Percentiles rank a stretch among this genome's conserved stretches.
These are phyloP conservation scores for Arthrinium phaeospermum DNA, from an alignment of 2,329 filamentous ascomycete genomes.

Conservation along the genomic window DNA sequence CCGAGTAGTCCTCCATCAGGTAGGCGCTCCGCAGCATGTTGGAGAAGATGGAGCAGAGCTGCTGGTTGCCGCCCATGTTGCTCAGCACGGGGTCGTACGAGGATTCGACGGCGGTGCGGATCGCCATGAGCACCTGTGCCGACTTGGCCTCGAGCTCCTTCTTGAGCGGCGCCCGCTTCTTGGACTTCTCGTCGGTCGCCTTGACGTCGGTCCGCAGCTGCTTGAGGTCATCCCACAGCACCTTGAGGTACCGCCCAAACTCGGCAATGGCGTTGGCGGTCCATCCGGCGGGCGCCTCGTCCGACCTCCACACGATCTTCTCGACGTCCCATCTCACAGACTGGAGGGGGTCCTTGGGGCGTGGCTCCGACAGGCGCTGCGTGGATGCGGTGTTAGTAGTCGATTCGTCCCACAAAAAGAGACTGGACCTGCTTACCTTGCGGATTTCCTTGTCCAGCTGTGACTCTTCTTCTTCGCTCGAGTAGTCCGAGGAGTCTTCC, in stretches of 20 bases:
- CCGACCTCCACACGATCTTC: conserved; percentile 33
- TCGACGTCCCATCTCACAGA: conserved; percentile 36
- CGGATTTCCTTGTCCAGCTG: conserved; percentile 21
- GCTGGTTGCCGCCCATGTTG: conserved; percentile 63
- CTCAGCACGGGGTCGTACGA: conserved; percentile 62
- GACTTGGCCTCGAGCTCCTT: conserved; percentile 46
- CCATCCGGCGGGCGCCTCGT: conserved; percentile 39
- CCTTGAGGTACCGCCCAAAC: conserved; percentile 56
- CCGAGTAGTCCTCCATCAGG: conserved; percentile 57
- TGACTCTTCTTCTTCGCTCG: conserved; percentile 22
- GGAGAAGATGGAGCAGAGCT: conserved; percentile 60
- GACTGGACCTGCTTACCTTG: conserved; percentile 12
- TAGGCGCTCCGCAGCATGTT: conserved; percentile 61
- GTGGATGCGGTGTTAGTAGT: conserved; percentile 25
- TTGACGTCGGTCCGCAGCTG: conserved; percentile 49
- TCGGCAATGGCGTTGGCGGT: conserved; percentile 56
- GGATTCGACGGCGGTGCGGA: conserved; percentile 59
- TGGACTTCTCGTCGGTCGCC: conserved; percentile 46
- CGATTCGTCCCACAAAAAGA: not conserved
- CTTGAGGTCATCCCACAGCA: conserved; percentile 54
- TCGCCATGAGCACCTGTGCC: conserved; percentile 56
- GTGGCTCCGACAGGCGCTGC: conserved; percentile 22
- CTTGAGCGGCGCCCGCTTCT: conserved; percentile 39
- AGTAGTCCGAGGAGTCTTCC: conserved; percentile 21
- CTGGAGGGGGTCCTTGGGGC: conserved; percentile 33